A percentile compares a stretch with the other conserved stretches of the same genome.
phyloP scores from a whole-genome alignment of 1,139 yeast genomes.

The Hyphopichia fennica region DNA sequence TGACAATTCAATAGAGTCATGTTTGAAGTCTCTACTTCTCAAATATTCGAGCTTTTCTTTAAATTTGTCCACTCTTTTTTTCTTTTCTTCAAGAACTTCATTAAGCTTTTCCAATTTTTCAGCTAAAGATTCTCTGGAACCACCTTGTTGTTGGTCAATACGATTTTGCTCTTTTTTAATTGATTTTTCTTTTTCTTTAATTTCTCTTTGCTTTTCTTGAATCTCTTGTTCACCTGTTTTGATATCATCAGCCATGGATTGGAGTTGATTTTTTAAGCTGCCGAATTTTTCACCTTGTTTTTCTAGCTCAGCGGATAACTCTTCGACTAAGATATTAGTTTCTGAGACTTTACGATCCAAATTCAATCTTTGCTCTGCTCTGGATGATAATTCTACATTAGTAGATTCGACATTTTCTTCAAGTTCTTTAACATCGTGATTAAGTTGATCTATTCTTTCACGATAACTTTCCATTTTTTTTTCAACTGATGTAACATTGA shows the following conservation, averaged over 20 bases:
- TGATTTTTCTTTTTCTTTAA: slow-evolving; percentile 18
- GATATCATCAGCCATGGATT: slow-evolving; percentile 1
- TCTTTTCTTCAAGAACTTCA: slow-evolving; percentile 3
- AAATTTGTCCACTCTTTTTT: slow-evolving; percentile 2
- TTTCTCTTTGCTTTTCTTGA: slow-evolving; percentile 21
- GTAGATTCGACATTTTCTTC: slow-evolving; percentile 9
- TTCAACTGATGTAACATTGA: slow-evolving; percentile 45
- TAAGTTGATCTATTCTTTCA: slow-evolving; percentile 16
- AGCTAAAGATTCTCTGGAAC: slow-evolving; percentile 31
- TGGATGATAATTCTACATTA: slow-evolving; percentile 7
- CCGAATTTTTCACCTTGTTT: slow-evolving; percentile 13
- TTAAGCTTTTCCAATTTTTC: slow-evolving; percentile 10
- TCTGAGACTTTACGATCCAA: slow-evolving; percentile 19
- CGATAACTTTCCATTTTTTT: slow-evolving; percentile 21
- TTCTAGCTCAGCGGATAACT: slow-evolving; percentile 18
- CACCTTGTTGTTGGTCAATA: slow-evolving; percentile 41
- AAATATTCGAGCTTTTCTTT: slow-evolving; percentile 12
- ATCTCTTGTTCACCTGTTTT: slow-evolving; percentile 22
- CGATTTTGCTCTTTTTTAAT: slow-evolving; percentile 31
- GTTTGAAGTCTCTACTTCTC: slow-evolving; percentile 4
- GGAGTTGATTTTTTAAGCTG: slow-evolving; percentile 8
- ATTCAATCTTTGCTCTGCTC: slow-evolving; percentile 20
- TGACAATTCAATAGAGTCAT: slow-evolving; percentile 5
- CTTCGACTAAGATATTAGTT: slow-evolving; percentile 7
- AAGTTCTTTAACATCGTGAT: slow-evolving; percentile 18